Percentiles rank a stretch among this genome's conserved stretches.
Conservation (phyloP, 2,329 filamentous ascomycete species). For the Fusarium verticillioides region DNA sequence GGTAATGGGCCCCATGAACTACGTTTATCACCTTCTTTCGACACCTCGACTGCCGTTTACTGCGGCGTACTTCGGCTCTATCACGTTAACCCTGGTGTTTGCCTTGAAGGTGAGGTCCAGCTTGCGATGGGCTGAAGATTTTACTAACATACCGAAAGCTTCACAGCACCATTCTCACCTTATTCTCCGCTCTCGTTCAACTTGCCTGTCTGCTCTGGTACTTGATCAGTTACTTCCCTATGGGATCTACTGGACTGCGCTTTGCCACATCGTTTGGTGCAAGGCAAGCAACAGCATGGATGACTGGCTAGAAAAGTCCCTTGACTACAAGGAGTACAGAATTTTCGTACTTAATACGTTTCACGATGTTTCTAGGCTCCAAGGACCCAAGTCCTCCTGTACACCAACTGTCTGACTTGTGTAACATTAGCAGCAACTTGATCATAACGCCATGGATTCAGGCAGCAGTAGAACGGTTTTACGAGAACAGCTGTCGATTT, state of each 20-base stretch:
- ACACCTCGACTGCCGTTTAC: conserved; percentile 90
- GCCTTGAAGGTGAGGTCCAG: conserved; percentile 83
- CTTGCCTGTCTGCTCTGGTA: conserved; percentile 90
- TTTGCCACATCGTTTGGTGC: conserved; percentile 89
- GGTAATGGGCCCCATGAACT: conserved; percentile 89
- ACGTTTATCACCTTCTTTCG: conserved; percentile 85
- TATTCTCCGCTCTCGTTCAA: conserved; percentile 86
- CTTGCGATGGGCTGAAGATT: background rate
- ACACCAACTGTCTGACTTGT: conserved; percentile 6
- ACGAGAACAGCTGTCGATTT: background rate
- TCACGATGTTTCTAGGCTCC: background rate
- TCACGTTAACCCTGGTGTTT: conserved; percentile 89
- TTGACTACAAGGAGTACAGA: background rate
- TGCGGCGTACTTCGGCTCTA: conserved; percentile 93
- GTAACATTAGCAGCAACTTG: conserved; percentile 13
- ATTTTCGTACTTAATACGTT: background rate
- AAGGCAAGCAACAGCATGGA: conserved; percentile 86
- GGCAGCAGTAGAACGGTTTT: conserved; percentile 1
- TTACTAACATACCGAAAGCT: conserved; percentile 65
- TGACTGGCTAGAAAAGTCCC: conserved; percentile 69
- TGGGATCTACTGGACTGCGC: conserved; percentile 89
- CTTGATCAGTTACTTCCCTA: conserved; percentile 96
- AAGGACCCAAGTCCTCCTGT: background rate
- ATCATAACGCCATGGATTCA: background rate
- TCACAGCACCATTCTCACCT: conserved; percentile 83